A percentile compares a stretch with the other conserved stretches of the same genome.
These are phyloP conservation scores for Trichoderma parareesei DNA, from an alignment of 495 filamentous ascomycete genomes.

Conservation along the genomic window DNA sequence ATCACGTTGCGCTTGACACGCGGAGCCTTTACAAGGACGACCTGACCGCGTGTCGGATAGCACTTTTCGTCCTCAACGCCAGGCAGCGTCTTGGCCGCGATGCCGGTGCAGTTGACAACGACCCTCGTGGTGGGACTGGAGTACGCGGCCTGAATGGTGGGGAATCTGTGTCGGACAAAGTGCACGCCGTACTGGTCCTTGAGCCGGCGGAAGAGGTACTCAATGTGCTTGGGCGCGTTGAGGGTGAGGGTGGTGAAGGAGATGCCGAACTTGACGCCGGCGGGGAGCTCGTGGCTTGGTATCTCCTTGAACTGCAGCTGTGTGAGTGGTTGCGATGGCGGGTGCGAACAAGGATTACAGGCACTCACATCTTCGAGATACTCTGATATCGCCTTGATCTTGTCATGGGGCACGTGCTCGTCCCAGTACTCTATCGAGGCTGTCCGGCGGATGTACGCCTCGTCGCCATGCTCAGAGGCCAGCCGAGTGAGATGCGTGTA, in stretches of 20 bases:
- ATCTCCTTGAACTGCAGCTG: conserved; percentile 10
- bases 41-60: conserved; percentile 32
- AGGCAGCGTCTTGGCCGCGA: conserved; percentile 18
- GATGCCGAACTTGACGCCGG: conserved; percentile 22
- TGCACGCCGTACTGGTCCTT: conserved; percentile 18
- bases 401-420: conserved; percentile 20
- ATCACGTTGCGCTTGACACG: conserved; percentile 24
- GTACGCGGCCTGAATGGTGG: conserved; percentile 20
- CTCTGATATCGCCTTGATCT: conserved; percentile 23
- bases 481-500: conserved; percentile 22
- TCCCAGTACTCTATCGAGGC: conserved; percentile 28
- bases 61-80: conserved; percentile 24
- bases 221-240: conserved; percentile 24
- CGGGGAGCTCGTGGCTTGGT: conserved; percentile 19
- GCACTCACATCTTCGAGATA: conserved; percentile 26
- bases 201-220: conserved; percentile 16
- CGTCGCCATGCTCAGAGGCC: conserved; percentile 17
- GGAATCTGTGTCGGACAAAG: conserved; percentile 20
- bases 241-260: conserved; percentile 25
- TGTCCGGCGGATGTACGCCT: conserved; percentile 21
- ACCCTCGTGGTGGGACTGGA: conserved; percentile 19
- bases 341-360: neutral
- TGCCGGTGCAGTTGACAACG: conserved; percentile 28
- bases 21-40: conserved; percentile 31
- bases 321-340: neutral